Conservation (phyloP, 192 early-diverging fungal genomes). For the Mycoemilia scoparia region DNA sequence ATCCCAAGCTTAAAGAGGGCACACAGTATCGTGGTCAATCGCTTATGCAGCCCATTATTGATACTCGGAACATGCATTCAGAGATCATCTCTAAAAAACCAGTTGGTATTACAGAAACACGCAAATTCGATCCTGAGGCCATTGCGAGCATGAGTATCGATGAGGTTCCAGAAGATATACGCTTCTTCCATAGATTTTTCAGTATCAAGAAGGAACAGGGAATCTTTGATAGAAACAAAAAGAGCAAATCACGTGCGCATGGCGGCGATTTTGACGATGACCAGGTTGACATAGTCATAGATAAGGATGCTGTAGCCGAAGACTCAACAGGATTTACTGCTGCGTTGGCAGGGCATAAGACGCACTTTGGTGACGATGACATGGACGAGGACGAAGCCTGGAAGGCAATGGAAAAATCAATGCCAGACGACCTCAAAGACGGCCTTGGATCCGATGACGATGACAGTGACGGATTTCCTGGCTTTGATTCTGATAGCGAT, state of each 20-base stretch:
- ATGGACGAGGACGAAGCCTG: slow-evolving; percentile 75
- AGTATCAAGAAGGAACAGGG: slow-evolving; percentile 16
- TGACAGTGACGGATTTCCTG: slow-evolving; percentile 14
- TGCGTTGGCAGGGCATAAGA: slow-evolving; percentile 12
- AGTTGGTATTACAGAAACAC: slow-evolving; percentile 20
- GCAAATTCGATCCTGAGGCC: slow-evolving; percentile 25
- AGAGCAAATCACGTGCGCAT: slow-evolving; percentile 17
- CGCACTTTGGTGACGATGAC: slow-evolving; percentile 19
- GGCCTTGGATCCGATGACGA: slow-evolving; percentile 31
- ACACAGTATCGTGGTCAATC: slow-evolving; percentile 16
- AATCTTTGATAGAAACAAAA: slow-evolving; percentile 18
- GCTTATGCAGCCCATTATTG: slow-evolving; percentile 33
- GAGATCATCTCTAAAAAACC: slow-evolving; percentile 44
- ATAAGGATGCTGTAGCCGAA: slow-evolving; percentile 18
- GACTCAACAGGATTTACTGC: slow-evolving; percentile 24
- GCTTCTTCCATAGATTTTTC: slow-evolving; percentile 26
- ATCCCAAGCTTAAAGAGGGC: slow-evolving; percentile 59
- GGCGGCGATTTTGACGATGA: slow-evolving; percentile 30
- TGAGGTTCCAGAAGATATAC: slow-evolving; percentile 13
- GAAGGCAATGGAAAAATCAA: slow-evolving; percentile 63
- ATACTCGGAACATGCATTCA: slow-evolving; percentile 2
- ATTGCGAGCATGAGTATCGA: slow-evolving; percentile 32
- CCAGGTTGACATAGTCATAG: slow-evolving; percentile 2
- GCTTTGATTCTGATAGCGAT: slow-evolving; percentile 11
- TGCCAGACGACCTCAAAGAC: slow-evolving; percentile 40